Evolutionary conservation across 2,329 filamentous ascomycete genomes (phyloP).

Genomic region (Colletotrichum lentis): DNA sequence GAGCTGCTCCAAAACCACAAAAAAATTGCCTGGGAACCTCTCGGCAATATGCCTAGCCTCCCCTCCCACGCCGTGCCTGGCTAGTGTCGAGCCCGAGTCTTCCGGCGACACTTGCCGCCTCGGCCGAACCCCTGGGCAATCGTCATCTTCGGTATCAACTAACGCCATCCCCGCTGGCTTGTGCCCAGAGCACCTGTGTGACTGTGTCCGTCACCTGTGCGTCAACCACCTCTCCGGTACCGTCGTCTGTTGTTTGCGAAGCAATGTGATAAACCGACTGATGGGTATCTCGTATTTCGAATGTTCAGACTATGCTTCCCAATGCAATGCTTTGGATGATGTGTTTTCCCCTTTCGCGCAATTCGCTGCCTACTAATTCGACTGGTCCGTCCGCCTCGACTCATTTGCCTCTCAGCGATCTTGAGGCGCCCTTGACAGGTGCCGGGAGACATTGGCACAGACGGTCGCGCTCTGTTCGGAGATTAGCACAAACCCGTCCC

Average conservation of each 20-base stretch:
- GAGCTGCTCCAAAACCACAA: slow-evolving; percentile 9
- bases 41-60: slow-evolving; percentile 18
- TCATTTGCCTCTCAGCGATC: slow-evolving; percentile 41
- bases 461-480: slow-evolving; percentile 60
- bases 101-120: slow-evolving; percentile 22
- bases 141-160: slow-evolving; percentile 20
- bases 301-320: slow-evolving; percentile 28
- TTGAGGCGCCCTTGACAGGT: slow-evolving; percentile 59
- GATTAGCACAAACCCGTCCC: slow-evolving; percentile 8
- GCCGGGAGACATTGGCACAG: slow-evolving; percentile 63
- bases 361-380: slow-evolving; percentile 6
- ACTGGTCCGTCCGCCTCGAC: slow-evolving; percentile 18
- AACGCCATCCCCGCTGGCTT: slow-evolving; percentile 9
- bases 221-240: background rate
- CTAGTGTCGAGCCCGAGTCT: slow-evolving; percentile 19
- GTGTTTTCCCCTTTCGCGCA: slow-evolving; percentile 6
- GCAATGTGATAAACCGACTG: slow-evolving; percentile 34
- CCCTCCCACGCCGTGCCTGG: slow-evolving; percentile 4
- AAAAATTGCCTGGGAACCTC: background rate
- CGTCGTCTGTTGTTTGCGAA: slow-evolving; percentile 26
- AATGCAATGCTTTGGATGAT: slow-evolving; percentile 29
- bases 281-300: slow-evolving; percentile 37
- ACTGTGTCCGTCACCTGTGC: slow-evolving; percentile 12
- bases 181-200: background rate
- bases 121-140: slow-evolving; percentile 1